Percentiles rank a stretch among this genome's conserved stretches.
Conservation (phyloP, 2,329 filamentous ascomycete genomes). For the Claviceps sp. region DNA sequence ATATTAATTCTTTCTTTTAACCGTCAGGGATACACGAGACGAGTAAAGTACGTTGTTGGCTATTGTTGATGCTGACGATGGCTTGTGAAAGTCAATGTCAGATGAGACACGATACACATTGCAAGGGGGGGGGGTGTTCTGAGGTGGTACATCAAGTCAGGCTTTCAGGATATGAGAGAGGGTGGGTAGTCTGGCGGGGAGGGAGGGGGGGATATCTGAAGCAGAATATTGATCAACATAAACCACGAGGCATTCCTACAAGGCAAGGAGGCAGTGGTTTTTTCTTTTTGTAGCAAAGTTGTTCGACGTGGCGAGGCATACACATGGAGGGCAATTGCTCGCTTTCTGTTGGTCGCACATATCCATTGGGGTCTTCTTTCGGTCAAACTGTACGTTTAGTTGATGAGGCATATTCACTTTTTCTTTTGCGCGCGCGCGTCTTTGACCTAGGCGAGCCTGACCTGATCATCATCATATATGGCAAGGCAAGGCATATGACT, state of each 20-base stretch:
- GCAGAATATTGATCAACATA: constrained; percentile 1
- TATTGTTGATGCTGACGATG: neutral
- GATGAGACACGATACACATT: too few species aligned
- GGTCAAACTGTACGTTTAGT: too few species aligned
- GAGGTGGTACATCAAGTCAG: neutral
- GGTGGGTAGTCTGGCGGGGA: neutral
- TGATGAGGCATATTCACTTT: too few species aligned
- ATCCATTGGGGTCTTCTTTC: too few species aligned
- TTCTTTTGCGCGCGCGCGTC: too few species aligned
- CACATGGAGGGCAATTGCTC: too few species aligned
- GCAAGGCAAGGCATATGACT: too few species aligned
- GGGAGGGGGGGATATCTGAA: neutral
- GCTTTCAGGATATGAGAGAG: constrained; percentile 12
- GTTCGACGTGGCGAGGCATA: too few species aligned
- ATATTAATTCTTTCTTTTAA: neutral
- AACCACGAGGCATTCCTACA: neutral
- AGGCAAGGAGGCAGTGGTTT: neutral
- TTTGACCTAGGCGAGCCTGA: too few species aligned
- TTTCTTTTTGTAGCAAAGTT: neutral
- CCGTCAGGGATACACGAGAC: neutral
- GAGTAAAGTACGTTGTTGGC: neutral
- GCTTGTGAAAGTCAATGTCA: neutral
- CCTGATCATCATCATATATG: too few species aligned
- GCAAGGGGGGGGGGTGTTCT: neutral
- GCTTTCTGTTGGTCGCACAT: too few species aligned